These are phyloP conservation scores for Entomortierella lignicola DNA, from an alignment of 192 early-diverging fungal genomes.

Conservation along the genomic window DNA sequence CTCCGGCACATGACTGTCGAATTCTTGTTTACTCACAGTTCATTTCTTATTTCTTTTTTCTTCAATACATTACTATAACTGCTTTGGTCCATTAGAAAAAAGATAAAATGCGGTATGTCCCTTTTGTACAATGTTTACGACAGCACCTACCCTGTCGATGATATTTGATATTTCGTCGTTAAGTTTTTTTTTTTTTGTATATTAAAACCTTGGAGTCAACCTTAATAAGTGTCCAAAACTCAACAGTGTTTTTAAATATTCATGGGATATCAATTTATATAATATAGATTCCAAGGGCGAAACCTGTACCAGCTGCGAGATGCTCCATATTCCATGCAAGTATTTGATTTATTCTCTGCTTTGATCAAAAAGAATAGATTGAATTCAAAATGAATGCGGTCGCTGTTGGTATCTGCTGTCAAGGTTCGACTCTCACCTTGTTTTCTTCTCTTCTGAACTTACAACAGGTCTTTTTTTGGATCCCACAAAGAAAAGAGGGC, in stretches of 20 bases:
- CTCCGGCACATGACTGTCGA: too few relatives aligned
- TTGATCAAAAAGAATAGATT: background rate
- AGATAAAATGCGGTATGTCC: conserved; percentile 52
- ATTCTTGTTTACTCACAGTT: too few relatives aligned
- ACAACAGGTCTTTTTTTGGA: conserved; percentile 41
- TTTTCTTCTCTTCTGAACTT: background rate
- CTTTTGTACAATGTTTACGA: too few relatives aligned
- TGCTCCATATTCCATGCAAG: conserved; percentile 39
- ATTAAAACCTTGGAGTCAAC: too few relatives aligned
- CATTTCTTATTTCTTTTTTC: background rate
- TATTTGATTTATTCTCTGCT: background rate
- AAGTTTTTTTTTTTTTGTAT: conserved; percentile 9
- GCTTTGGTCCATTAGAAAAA: conserved; percentile 25
- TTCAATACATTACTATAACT: background rate
- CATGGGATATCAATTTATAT: background rate
- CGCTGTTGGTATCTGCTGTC: too few relatives aligned
- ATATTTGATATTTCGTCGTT: background rate
- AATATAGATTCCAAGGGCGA: conserved; percentile 44
- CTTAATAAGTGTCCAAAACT: too few relatives aligned
- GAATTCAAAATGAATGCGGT: background rate
- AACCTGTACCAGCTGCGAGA: conserved; percentile 42
- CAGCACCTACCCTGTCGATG: too few relatives aligned
- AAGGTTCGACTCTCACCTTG: too few relatives aligned
- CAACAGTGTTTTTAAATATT: too few relatives aligned
- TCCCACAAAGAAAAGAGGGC: conserved; percentile 81